A percentile compares a stretch with the other conserved stretches of the same genome.
These are phyloP conservation scores for Poa annua DNA, from an alignment of 176 grass and related monocot genomes.

Conservation along the genomic window DNA sequence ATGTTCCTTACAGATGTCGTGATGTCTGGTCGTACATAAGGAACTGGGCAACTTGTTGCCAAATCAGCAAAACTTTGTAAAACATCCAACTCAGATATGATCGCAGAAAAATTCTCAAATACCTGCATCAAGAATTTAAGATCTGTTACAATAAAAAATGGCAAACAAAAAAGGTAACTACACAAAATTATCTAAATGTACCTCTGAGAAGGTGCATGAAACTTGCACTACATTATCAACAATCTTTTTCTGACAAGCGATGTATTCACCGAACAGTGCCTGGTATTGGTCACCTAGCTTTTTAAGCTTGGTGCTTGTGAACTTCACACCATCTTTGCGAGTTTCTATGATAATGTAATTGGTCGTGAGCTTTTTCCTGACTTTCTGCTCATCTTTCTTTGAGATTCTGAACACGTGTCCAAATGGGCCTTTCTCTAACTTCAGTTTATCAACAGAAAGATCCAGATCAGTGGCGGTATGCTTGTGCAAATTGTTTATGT, in stretches of 20 bases:
- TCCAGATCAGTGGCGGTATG: slow-evolving; percentile 78
- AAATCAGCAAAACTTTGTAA: slow-evolving; percentile 95
- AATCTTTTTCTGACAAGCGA: slow-evolving; percentile 79
- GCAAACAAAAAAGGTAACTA: slow-evolving; percentile 26
- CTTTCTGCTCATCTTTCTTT: slow-evolving; percentile 98
- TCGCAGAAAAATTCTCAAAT: slow-evolving; percentile 78
- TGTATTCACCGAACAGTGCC: slow-evolving; percentile 67
- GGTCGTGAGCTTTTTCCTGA: slow-evolving; percentile 82
- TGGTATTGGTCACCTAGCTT: slow-evolving; percentile 92
- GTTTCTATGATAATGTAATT: slow-evolving; percentile 94
- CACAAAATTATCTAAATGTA: slow-evolving; percentile 43
- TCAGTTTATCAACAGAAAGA: slow-evolving; percentile 88
- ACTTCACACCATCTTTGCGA: slow-evolving; percentile 97
- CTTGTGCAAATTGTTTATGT: slow-evolving; percentile 77
- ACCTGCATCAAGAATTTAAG: slow-evolving; percentile 58
- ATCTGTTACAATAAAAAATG: slow-evolving; percentile 16
- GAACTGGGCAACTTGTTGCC: slow-evolving; percentile 78
- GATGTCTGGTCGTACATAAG: slow-evolving; percentile 90
- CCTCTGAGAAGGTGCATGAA: slow-evolving; percentile 83
- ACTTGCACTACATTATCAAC: slow-evolving; percentile 69
- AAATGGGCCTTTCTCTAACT: slow-evolving; percentile 86
- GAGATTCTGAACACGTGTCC: slow-evolving; percentile 98
- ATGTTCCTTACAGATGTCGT: slow-evolving; percentile 76
- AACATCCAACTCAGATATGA: slow-evolving; percentile 91
- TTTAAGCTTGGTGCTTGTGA: slow-evolving; percentile 89